Percentiles rank a stretch among this genome's conserved stretches.
Conservation (phyloP, 2,329 filamentous ascomycete species). For the Neonectria sp. region DNA sequence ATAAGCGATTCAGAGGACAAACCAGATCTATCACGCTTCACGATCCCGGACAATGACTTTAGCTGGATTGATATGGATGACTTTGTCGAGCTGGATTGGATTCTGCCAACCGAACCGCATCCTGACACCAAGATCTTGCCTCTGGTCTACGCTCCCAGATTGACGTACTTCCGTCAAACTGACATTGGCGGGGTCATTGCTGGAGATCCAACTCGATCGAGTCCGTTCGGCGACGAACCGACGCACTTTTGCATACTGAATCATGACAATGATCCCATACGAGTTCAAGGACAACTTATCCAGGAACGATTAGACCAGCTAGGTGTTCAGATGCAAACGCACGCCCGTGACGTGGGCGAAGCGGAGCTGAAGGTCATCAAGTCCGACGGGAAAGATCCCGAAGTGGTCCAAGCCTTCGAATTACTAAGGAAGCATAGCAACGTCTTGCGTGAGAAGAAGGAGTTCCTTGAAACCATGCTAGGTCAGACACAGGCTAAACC, state of each 20-base stretch:
- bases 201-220: slow-evolving; percentile 86
- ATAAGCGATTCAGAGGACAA: slow-evolving; percentile 70
- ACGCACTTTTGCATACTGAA: slow-evolving; percentile 98
- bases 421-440: slow-evolving; percentile 69
- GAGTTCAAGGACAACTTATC: slow-evolving; percentile 90
- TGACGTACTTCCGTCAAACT: slow-evolving; percentile 98
- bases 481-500: slow-evolving; percentile 62
- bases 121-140: slow-evolving; percentile 96
- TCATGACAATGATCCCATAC: slow-evolving; percentile 87
- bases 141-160: slow-evolving; percentile 90
- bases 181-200: slow-evolving; percentile 87
- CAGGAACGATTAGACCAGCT: slow-evolving; percentile 85
- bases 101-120: slow-evolving; percentile 89
- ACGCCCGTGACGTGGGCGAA: slow-evolving; percentile 81
- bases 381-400: slow-evolving; percentile 64
- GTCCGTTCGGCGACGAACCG: slow-evolving; percentile 92
- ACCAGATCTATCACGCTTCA: slow-evolving; percentile 88
- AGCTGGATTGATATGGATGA: slow-evolving; percentile 99
- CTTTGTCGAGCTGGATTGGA: slow-evolving; percentile 98
- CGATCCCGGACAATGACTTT: slow-evolving; percentile 94
- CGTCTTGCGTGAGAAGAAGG: slow-evolving; percentile 71
- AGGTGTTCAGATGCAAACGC: slow-evolving; percentile 81
- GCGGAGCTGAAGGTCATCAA: slow-evolving; percentile 78
- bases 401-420: slow-evolving; percentile 72
- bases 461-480: slow-evolving; percentile 72